These are phyloP conservation scores for Hypoxylon lienhwacheense DNA, from an alignment of 495 filamentous ascomycete genomes.

Conservation along the genomic window DNA sequence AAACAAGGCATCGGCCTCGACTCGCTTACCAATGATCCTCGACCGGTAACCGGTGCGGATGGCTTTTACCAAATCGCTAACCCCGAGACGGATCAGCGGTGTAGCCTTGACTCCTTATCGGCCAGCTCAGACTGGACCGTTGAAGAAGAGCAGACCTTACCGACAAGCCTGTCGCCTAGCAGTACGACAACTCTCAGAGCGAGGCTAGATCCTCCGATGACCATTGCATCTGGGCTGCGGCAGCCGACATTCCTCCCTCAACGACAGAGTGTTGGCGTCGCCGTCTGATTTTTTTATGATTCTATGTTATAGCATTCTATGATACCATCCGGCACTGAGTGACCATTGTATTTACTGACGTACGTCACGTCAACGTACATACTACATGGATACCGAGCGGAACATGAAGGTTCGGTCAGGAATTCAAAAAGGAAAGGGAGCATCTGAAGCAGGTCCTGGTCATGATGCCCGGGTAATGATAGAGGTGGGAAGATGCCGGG, in stretches of 20 bases:
- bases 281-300: constrained; percentile 43
- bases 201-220: constrained; percentile 27
- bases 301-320: constrained; percentile 31
- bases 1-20: constrained; percentile 44
- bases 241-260: constrained; percentile 33
- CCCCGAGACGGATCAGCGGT: constrained; percentile 31
- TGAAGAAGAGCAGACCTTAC: constrained; percentile 44
- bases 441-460: constrained; percentile 32
- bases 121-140: constrained; percentile 48
- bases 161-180: constrained; percentile 50
- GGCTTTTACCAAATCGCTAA: constrained; percentile 58
- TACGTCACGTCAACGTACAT: constrained; percentile 11
- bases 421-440: constrained; percentile 22
- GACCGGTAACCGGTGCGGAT: constrained; percentile 48
- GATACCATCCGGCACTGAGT: constrained; percentile 30
- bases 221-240: constrained; percentile 33
- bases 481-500: constrained; percentile 10
- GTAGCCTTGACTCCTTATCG: constrained; percentile 45
- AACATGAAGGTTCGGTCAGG: constrained; percentile 24
- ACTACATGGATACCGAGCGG: constrained; percentile 18
- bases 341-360: constrained; percentile 26
- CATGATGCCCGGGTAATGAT: constrained; percentile 32
- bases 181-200: constrained; percentile 42
- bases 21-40: constrained; percentile 52
- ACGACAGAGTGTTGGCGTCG: constrained; percentile 50